phyloP scores from a whole-genome alignment of 768 basidiomycete species.

The Pisolithus albus region DNA sequence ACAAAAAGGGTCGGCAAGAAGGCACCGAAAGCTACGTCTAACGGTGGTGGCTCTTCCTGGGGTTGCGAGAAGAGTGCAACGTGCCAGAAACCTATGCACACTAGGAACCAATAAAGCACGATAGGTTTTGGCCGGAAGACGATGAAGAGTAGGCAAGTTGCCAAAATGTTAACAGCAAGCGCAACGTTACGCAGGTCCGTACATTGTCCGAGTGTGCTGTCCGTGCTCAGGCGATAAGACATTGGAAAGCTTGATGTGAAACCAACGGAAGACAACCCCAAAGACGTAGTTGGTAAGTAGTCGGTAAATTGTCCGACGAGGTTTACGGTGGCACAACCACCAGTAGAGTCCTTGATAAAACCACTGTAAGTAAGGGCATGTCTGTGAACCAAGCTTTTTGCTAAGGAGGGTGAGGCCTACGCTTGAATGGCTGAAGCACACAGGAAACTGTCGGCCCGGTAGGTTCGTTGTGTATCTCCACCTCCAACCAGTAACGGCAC shows the following conservation, averaged over 20 bases:
- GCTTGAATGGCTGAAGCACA: slow-evolving; percentile 80
- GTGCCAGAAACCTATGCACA: slow-evolving; percentile 85
- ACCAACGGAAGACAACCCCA: slow-evolving; percentile 64
- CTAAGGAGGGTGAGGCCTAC: slow-evolving; percentile 35
- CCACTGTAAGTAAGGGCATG: slow-evolving; percentile 39
- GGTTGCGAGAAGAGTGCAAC: slow-evolving; percentile 75
- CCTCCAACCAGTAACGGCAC: slow-evolving; percentile 82
- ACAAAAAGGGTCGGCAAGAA: slow-evolving; percentile 79
- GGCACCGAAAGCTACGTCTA: slow-evolving; percentile 65
- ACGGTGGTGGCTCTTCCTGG: slow-evolving; percentile 53
- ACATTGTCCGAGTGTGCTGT: slow-evolving; percentile 53
- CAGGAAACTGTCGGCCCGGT: slow-evolving; percentile 79
- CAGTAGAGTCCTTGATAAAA: slow-evolving; percentile 51
- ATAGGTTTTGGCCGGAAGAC: slow-evolving; percentile 66
- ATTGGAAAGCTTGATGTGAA: slow-evolving; percentile 74
- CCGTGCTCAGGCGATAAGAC: slow-evolving; percentile 50
- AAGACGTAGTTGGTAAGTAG: slow-evolving; percentile 50
- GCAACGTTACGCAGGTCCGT: slow-evolving; percentile 63
- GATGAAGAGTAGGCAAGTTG: slow-evolving; percentile 63
- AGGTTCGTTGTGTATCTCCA: slow-evolving; percentile 63
- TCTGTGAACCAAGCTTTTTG: slow-evolving; percentile 5
- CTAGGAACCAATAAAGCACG: slow-evolving; percentile 67
- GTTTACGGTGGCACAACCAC: slow-evolving; percentile 71
- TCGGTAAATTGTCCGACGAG: slow-evolving; percentile 68
- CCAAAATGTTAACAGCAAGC: slow-evolving; percentile 64